A percentile compares a stretch with the other conserved stretches of the same genome.
Evolutionary conservation across 805 yeast genomes (phyloP).

Genomic region (Candida peoriensis): DNA sequence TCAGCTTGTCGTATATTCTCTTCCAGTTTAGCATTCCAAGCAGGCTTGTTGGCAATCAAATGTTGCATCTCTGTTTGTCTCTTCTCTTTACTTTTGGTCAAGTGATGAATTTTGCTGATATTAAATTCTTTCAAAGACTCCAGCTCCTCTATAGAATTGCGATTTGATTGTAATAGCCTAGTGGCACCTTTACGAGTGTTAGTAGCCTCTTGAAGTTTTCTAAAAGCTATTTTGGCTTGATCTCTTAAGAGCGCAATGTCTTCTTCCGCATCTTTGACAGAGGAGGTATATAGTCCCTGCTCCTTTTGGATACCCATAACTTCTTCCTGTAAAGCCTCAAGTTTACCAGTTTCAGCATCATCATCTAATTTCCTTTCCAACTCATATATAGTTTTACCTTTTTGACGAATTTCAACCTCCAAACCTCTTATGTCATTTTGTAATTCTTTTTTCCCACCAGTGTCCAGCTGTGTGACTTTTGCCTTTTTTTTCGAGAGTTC

Average conservation of each 20-base stretch:
- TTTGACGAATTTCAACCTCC: not conserved
- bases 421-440: conserved; percentile 1
- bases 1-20: conserved; percentile 26
- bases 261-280: conserved; percentile 22
- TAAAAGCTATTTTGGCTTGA: conserved; percentile 16
- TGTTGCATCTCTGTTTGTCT: conserved; percentile 19
- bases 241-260: conserved; percentile 19
- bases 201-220: conserved; percentile 16
- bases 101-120: conserved; percentile 12
- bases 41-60: conserved; percentile 14
- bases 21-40: conserved; percentile 12
- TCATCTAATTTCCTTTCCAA: conserved; percentile 37
- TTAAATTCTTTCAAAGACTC: conserved; percentile 12
- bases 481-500: not conserved
- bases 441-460: conserved; percentile 14
- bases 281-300: conserved; percentile 10
- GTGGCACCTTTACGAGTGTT: conserved; percentile 21
- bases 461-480: conserved; percentile 8
- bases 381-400: conserved; percentile 26
- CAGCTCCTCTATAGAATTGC: conserved; percentile 3
- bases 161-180: conserved; percentile 14
- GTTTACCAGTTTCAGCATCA: conserved; percentile 38
- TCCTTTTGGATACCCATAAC: not conserved
- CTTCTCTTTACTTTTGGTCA: conserved; percentile 11
- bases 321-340: conserved; percentile 25